phyloP scores from a whole-genome alignment of 805 yeast genomes.

The Grigorovia transvaalensis region DNA sequence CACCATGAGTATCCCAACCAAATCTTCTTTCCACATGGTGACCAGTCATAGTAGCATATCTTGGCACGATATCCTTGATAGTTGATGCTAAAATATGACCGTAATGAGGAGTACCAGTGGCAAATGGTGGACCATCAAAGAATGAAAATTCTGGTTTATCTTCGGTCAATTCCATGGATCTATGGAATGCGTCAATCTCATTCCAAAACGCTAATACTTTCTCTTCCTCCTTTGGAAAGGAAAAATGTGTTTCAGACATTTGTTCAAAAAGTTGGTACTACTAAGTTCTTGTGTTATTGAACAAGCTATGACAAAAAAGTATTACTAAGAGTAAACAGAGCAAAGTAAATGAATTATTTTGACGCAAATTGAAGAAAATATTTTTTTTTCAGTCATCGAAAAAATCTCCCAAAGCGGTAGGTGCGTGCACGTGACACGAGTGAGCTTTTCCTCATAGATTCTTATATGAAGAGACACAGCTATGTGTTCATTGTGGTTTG shows the following conservation, averaged over 20 bases:
- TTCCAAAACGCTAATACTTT: conserved; percentile 73
- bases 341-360: too few relatives aligned
- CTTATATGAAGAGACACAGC: neutral
- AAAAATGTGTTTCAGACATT: conserved; percentile 40
- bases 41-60: conserved; percentile 97
- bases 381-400: too few relatives aligned
- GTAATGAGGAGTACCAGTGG: conserved; percentile 98
- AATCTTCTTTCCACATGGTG: conserved; percentile 92
- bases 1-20: conserved; percentile 99
- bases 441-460: too few relatives aligned
- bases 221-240: conserved; percentile 87
- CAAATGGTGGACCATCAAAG: conserved; percentile 99
- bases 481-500: too few relatives aligned
- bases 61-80: conserved; percentile 91
- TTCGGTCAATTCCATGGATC: conserved; percentile 69
- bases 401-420: too few relatives aligned
- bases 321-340: too few relatives aligned
- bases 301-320: too few relatives aligned
- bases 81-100: conserved; percentile 97
- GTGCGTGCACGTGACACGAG: too few relatives aligned
- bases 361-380: too few relatives aligned
- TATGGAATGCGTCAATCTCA: conserved; percentile 88
- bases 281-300: too few relatives aligned
- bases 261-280: neutral
- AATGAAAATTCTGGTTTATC: conserved; percentile 84